Conservation (phyloP, 139 green algal genomes). For the Tetradesmus lagerheimii region DNA sequence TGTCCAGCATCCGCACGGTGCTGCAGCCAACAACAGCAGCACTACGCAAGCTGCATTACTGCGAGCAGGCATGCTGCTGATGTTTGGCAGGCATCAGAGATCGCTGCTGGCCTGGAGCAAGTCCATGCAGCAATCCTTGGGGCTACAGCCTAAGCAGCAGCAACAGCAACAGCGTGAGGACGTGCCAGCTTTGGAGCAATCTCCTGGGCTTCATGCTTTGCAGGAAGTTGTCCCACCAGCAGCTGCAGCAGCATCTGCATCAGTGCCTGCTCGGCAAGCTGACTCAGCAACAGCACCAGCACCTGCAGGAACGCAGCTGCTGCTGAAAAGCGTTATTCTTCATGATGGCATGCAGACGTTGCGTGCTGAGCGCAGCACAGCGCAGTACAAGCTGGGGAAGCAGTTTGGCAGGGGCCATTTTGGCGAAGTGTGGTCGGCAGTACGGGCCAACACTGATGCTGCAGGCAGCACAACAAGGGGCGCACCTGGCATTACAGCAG, state of each 20-base stretch:
- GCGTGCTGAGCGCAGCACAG: not conserved
- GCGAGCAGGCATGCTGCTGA: not conserved
- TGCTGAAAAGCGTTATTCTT: not conserved
- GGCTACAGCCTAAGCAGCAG: not conserved
- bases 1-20: not conserved
- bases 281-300: not conserved
- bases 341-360: not conserved
- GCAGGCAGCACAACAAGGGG: not conserved
- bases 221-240: not conserved
- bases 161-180: not conserved
- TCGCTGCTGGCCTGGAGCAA: not conserved
- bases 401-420: slow-evolving; percentile 72
- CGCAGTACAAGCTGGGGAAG: slow-evolving; percentile 51
- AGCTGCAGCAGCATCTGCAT: too few species aligned
- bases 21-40: not conserved
- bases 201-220: not conserved
- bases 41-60: not conserved
- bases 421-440: slow-evolving; percentile 78
- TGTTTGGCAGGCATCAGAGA: not conserved
- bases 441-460: not conserved
- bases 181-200: not conserved
- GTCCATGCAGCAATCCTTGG: not conserved
- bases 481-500: slow-evolving; percentile 50
- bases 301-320: not conserved
- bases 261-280: not conserved